Conservation (phyloP, 805 yeast species). For the Ogataea populi-albae region DNA sequence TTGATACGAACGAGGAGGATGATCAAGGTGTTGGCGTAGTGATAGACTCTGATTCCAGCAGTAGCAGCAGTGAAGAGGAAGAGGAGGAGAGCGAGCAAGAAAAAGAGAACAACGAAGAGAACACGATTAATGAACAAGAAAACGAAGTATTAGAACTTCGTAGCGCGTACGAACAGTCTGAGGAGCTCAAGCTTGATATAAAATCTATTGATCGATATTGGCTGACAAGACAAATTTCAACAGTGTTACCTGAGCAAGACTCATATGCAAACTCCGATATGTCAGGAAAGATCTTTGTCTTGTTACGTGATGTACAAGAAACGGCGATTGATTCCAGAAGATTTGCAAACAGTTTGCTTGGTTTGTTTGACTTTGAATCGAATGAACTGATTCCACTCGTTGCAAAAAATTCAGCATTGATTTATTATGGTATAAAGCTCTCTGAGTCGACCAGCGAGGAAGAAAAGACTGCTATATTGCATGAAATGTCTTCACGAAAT, state of each 20-base stretch:
- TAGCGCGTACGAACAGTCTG: constrained; percentile 11
- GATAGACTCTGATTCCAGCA: constrained; percentile 43
- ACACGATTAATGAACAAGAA: constrained; percentile 19
- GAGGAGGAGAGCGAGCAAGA: constrained; percentile 30
- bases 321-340: constrained; percentile 36
- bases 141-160: constrained; percentile 18
- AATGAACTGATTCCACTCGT: constrained; percentile 48
- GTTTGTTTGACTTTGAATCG: constrained; percentile 50
- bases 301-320: constrained; percentile 35
- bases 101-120: constrained; percentile 24
- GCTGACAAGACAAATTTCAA: constrained; percentile 49
- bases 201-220: constrained; percentile 39
- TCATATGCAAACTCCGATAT: constrained; percentile 33
- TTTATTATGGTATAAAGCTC: constrained; percentile 30
- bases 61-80: constrained; percentile 28
- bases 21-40: constrained; percentile 34
- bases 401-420: constrained; percentile 39
- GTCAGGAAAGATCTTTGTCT: constrained; percentile 37
- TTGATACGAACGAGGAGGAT: constrained; percentile 27
- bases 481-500: constrained; percentile 45
- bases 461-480: constrained; percentile 36
- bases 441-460: constrained; percentile 21
- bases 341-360: constrained; percentile 53
- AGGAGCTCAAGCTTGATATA: constrained; percentile 13
- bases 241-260: constrained; percentile 36